These are phyloP conservation scores for Corchorus olitorius DNA, from an alignment of 345 rosid species.

Conservation along the genomic window DNA sequence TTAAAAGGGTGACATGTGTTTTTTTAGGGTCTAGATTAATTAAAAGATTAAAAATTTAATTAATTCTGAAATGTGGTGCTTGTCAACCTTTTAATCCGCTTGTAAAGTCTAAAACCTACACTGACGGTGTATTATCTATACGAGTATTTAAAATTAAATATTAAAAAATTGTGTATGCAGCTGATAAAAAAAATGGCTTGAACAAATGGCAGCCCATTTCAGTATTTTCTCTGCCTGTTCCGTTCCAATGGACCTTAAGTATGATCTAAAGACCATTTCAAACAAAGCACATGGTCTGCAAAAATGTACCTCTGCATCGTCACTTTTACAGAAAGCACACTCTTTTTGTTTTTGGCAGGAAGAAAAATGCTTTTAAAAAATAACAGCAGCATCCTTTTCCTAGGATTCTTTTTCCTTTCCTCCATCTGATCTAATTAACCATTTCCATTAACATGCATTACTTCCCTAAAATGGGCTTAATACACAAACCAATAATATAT, in stretches of 20 bases:
- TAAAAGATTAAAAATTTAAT: too few species aligned
- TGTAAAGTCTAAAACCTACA: too few species aligned
- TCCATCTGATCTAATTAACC: neutral
- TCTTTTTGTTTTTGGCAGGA: neutral
- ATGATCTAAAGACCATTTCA: neutral
- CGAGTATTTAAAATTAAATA: neutral
- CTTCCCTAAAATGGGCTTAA: neutral
- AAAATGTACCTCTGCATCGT: neutral
- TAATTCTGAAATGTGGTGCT: too few species aligned
- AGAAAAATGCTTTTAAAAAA: neutral
- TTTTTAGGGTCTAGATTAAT: too few species aligned
- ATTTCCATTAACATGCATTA: neutral
- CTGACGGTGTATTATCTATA: too few species aligned
- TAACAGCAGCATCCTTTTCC: neutral
- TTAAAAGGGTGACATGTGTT: too few species aligned
- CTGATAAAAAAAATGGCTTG: neutral
- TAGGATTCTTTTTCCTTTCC: constrained; percentile 4
- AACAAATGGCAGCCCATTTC: neutral
- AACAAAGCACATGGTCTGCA: neutral
- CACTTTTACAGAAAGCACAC: neutral
- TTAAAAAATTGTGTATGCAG: neutral
- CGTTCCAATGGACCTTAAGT: neutral
- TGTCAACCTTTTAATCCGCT: too few species aligned
- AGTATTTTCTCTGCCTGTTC: neutral
- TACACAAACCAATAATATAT: neutral